These are phyloP conservation scores for Chlamydomonas sp. DNA, from an alignment of 139 green algal species.

Conservation along the genomic window DNA sequence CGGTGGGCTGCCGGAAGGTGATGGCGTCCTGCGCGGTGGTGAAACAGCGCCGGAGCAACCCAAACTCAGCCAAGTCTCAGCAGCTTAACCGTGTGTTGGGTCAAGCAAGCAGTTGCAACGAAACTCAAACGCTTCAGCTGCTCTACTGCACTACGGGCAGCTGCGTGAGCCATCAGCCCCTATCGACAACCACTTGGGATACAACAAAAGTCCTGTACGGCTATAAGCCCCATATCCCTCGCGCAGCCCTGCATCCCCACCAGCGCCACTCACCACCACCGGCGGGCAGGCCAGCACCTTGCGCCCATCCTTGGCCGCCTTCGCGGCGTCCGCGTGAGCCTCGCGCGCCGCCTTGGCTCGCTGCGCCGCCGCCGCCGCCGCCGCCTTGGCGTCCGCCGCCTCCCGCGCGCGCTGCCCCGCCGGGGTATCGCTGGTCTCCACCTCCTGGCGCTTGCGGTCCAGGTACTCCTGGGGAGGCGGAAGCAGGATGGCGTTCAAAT, in stretches of 20 bases:
- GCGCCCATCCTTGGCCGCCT: conserved; percentile 37
- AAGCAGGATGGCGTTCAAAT: not conserved
- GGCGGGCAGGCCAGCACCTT: conserved; percentile 26
- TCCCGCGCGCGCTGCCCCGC: conserved; percentile 2
- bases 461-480: conserved; percentile 47
- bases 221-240: too few relatives aligned
- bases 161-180: too few relatives aligned
- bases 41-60: too few relatives aligned
- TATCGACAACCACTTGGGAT: too few relatives aligned
- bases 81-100: too few relatives aligned
- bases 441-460: conserved; percentile 23
- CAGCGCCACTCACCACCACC: conserved; percentile 6
- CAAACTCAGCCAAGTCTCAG: too few relatives aligned
- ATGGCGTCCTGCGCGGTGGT: not conserved
- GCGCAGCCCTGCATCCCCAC: too few relatives aligned
- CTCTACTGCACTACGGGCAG: too few relatives aligned
- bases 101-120: too few relatives aligned
- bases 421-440: not conserved
- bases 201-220: too few relatives aligned
- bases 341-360: conserved; percentile 43
- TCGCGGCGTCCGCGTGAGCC: conserved; percentile 32
- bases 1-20: conserved; percentile 9
- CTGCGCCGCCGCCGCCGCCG: conserved; percentile 4
- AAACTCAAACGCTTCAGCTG: too few relatives aligned
- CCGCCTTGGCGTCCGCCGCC: conserved; percentile 14